phyloP scores from a whole-genome alignment of 352 stramenopile genomes.

The Pythium scleroteichum region DNA sequence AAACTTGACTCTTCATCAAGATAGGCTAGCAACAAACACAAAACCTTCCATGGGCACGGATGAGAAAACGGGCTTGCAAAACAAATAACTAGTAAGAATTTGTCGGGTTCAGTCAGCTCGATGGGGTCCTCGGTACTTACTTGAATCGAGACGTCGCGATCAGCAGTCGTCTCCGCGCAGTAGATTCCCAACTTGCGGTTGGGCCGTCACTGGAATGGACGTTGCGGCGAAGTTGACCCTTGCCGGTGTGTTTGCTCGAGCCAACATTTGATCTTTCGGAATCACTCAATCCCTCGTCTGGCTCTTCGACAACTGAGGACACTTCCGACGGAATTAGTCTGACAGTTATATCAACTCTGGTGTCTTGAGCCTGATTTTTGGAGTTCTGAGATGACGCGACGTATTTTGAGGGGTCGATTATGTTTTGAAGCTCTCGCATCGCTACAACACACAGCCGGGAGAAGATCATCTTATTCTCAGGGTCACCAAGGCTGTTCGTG shows the following conservation, averaged over 20 bases:
- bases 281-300: slow-evolving; percentile 9
- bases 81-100: too few species aligned
- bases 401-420: too few species aligned
- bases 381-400: slow-evolving; percentile 11
- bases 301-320: slow-evolving; percentile 1
- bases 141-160: slow-evolving; percentile 75
- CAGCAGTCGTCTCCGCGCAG: slow-evolving; percentile 56
- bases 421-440: slow-evolving; percentile 39
- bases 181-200: slow-evolving; percentile 56
- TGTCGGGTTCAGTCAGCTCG: background rate
- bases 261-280: slow-evolving; percentile 4
- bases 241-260: background rate
- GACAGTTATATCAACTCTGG: background rate
- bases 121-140: slow-evolving; percentile 43
- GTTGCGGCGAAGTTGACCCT: slow-evolving; percentile 29
- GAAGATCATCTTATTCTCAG: slow-evolving; percentile 70
- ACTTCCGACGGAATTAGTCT: background rate
- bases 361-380: background rate
- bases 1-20: slow-evolving; percentile 80
- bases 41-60: slow-evolving; percentile 69
- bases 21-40: slow-evolving; percentile 69
- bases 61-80: slow-evolving; percentile 75
- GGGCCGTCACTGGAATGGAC: slow-evolving; percentile 68
- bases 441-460: slow-evolving; percentile 54
- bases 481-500: slow-evolving; percentile 33